Percentiles rank a stretch among this genome's conserved stretches.
Evolutionary conservation across 1,284 basidiomycete genomes (phyloP).

Genomic region (Ganoderma meredithae): DNA sequence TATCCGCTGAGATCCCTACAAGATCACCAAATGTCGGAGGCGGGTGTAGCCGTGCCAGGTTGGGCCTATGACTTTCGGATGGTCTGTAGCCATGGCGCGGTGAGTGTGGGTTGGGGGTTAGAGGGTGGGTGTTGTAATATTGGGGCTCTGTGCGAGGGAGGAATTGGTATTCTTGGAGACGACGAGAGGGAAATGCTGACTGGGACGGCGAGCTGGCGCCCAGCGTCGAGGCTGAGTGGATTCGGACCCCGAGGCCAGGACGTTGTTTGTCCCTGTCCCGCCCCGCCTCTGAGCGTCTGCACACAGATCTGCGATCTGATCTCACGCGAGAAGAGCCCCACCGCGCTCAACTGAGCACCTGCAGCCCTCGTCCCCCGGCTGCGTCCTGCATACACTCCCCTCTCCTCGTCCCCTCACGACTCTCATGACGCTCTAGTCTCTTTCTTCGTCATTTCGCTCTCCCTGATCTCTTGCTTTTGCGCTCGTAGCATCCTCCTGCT

Average conservation of each 20-base stretch:
- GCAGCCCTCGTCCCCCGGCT: conserved; percentile 12
- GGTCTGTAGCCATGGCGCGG: conserved; percentile 12
- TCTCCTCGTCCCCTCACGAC: conserved; percentile 12
- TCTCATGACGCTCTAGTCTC: conserved; percentile 10
- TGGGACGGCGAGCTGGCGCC: too few relatives aligned
- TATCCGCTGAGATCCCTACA: conserved; percentile 42
- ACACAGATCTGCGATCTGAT: conserved; percentile 16
- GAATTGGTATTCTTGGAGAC: not conserved
- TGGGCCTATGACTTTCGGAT: conserved; percentile 22
- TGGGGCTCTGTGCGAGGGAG: not conserved
- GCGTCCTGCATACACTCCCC: conserved; percentile 3
- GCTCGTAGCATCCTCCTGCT: conserved; percentile 2
- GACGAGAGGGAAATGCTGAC: not conserved
- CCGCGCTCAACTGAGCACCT: not conserved
- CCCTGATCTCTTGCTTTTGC: conserved; percentile 11
- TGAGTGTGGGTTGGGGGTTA: not conserved
- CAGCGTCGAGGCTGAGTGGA: too few relatives aligned
- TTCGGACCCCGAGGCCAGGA: not conserved
- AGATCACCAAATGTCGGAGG: conserved; percentile 51
- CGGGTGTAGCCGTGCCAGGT: conserved; percentile 49
- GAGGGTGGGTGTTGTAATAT: not conserved
- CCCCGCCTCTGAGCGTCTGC: not conserved
- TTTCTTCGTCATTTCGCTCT: not conserved
- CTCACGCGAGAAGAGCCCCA: not conserved
- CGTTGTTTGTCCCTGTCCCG: conserved; percentile 3